Evolutionary conservation across 177 flowering plant genomes (phyloP).

Genomic region (Vitis hybrid): DNA sequence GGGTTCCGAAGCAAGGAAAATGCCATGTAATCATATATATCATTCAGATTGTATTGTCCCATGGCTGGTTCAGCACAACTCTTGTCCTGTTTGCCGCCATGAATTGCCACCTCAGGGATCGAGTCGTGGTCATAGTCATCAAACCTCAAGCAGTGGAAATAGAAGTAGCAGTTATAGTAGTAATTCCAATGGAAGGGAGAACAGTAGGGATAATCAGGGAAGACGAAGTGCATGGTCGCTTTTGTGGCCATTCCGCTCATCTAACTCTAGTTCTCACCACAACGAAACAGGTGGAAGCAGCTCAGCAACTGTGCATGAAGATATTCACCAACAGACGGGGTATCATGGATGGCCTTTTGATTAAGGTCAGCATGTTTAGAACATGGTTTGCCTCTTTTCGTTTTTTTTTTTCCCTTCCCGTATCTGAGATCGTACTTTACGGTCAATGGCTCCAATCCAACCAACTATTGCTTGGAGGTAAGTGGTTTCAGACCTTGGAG

Average conservation of each 20-base stretch:
- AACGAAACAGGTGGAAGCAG: conserved; percentile 27
- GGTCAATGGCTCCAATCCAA: not conserved
- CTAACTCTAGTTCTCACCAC: conserved; percentile 30
- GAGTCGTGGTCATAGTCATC: conserved; percentile 11
- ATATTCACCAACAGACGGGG: conserved; percentile 27
- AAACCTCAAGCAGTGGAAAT: conserved; percentile 22
- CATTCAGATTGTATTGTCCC: conserved; percentile 65
- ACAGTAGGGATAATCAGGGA: conserved; percentile 20
- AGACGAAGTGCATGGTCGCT: conserved; percentile 48
- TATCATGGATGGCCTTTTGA: conserved; percentile 47
- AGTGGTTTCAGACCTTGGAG: not conserved
- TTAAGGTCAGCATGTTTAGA: not conserved
- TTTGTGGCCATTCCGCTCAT: conserved; percentile 59
- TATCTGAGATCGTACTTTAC: no score
- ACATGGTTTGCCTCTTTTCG: not conserved
- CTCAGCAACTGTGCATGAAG: conserved; percentile 28
- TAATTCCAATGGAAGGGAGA: conserved; percentile 18
- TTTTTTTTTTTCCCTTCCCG: not conserved
- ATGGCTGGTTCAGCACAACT: conserved; percentile 63
- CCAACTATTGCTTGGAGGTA: not conserved
- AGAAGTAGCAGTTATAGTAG: conserved; percentile 27
- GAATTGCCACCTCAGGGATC: conserved; percentile 39
- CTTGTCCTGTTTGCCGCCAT: conserved; percentile 75
- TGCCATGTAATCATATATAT: conserved; percentile 63
- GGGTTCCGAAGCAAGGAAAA: conserved; percentile 50